Base-by-base conservation (phyloP, 495 filamentous ascomycete genomes). In the Bombardia bombarda region DNA sequence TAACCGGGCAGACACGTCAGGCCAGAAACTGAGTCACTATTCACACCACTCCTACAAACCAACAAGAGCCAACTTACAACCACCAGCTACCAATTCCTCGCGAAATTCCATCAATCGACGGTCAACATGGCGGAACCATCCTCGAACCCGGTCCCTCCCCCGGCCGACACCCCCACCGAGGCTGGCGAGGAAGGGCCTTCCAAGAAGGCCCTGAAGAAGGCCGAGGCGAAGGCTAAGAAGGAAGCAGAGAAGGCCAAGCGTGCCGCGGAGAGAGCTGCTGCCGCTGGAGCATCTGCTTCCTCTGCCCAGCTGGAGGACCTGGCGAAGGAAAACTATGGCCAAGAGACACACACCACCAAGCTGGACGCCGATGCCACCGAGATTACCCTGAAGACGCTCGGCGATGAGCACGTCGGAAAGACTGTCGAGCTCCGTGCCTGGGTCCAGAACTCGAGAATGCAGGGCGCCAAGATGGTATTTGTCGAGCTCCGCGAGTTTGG, bases 391-490 rank as follows among this genome's bases (percentile, higher is more conserved):
- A 64, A 68, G 40, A 68, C 76, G 14, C 58, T 85, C 17, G 70
- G 71, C 16, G 67, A 75, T 14, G 69, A 71, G 19, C 66, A 80
- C 53, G 67, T 86, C 24, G 84, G 85, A 47, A 81, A 90, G 68
- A 79, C 81, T 45, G 72, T 96, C 32, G 75, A 78, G 18, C 77
- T 97, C 45, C 78, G 90, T 16, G 90, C 84, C 5, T 84, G 86
- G 65, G 70, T 96, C 20, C 87, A 95, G 61, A 94, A 92, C 66
- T 69, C 84, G 17, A 74, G 90, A 49, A 82, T 84, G 47, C 86
- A 96, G 69, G 86, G 87, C 51, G 84, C 87, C 46, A 93, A 95
- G 67, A 80, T 96, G 71, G 84, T 79, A 42, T 96, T 97, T 68
- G 74, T 96, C 56, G 86, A 92, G 63, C 75, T 97, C 42, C 74